Percentiles rank a stretch among this genome's conserved stretches.
Conservation (phyloP, 1,139 yeast species). For the Arxiozyma slooffiae region DNA sequence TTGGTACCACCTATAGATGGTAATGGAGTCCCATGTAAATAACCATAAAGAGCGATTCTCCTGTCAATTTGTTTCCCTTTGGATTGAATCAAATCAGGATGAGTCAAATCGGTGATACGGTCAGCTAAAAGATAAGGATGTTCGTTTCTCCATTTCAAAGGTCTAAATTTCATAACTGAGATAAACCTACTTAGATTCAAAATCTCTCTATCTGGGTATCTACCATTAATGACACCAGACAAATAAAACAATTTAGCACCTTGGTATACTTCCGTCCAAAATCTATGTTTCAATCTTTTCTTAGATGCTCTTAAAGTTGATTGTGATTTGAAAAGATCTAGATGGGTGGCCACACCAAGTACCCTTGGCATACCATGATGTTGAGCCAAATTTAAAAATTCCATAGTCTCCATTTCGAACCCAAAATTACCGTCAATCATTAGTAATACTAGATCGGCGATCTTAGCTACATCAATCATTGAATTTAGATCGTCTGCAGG, state of each 20-base stretch:
- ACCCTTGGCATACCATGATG: constrained; percentile 99
- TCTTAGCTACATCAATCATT: constrained; percentile 93
- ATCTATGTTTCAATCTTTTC: constrained; percentile 83
- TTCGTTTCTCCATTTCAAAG: constrained; percentile 96
- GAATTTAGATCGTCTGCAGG: constrained; percentile 78
- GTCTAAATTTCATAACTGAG: constrained; percentile 95
- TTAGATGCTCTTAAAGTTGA: constrained; percentile 85
- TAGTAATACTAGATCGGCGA: constrained; percentile 83
- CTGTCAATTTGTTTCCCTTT: constrained; percentile 78
- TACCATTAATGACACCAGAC: constrained; percentile 92
- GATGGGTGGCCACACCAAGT: constrained; percentile 89
- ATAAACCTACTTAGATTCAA: constrained; percentile 85
- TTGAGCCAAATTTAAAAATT: constrained; percentile 86
- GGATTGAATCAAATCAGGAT: constrained; percentile 65
- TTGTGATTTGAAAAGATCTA: constrained; percentile 85
- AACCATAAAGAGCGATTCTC: constrained; percentile 86
- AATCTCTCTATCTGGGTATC: constrained; percentile 96
- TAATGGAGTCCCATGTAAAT: constrained; percentile 87
- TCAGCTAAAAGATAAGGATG: constrained; percentile 92
- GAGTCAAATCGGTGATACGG: constrained; percentile 90
- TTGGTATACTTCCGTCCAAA: constrained; percentile 98
- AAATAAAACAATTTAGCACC: constrained; percentile 94
- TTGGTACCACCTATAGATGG: constrained; percentile 56
- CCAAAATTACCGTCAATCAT: constrained; percentile 97
- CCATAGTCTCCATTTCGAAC: constrained; percentile 99